These are phyloP conservation scores for Flaveria robusta DNA, from an alignment of 129 eudicot species.

Conservation along the genomic window DNA sequence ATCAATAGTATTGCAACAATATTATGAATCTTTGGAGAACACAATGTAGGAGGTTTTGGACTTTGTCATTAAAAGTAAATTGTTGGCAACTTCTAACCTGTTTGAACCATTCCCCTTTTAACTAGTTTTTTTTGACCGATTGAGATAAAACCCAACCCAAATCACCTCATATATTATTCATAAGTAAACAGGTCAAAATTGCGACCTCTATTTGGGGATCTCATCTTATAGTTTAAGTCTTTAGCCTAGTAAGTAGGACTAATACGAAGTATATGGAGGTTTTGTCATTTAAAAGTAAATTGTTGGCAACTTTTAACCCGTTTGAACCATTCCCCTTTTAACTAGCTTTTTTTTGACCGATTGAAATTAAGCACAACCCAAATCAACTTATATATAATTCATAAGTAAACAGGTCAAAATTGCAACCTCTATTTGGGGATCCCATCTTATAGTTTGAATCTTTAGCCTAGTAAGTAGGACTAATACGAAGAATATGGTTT, in stretches of 20 bases:
- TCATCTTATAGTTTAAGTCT: neutral
- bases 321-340: neutral
- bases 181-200: neutral
- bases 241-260: neutral
- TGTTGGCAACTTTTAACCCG: neutral
- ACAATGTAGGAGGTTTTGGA: neutral
- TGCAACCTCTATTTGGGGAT: constrained; percentile 1
- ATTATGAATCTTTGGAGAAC: neutral
- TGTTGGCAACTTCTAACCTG: neutral
- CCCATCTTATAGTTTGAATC: neutral
- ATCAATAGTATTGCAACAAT: neutral
- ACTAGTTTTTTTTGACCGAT: neutral
- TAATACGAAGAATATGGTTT: neutral
- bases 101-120: neutral
- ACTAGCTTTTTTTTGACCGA: neutral
- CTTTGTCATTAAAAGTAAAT: neutral
- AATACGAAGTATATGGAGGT: too few relatives aligned
- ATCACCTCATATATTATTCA: neutral
- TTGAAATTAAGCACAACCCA: neutral
- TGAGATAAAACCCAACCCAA: neutral
- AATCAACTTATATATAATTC: neutral
- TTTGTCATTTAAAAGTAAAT: neutral
- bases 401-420: neutral
- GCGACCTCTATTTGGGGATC: constrained; percentile 7
- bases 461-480: neutral